phyloP scores from a whole-genome alignment of 106 monocot genomes.

The Apostasia ramifera region DNA sequence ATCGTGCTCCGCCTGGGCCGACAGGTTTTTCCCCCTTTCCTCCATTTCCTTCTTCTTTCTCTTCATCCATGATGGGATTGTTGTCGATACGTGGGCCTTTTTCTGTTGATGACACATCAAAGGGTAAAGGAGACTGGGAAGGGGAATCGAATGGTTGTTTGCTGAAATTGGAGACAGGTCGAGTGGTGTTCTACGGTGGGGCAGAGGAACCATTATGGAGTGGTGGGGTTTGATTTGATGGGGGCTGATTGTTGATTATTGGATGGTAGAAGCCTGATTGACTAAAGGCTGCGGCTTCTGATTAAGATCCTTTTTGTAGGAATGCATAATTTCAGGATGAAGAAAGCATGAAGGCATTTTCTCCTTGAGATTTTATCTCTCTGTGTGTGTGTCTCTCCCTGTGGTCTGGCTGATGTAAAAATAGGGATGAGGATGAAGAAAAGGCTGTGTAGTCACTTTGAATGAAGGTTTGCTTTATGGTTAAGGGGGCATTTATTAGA shows the following conservation, averaged over 20 bases:
- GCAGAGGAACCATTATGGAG: neutral
- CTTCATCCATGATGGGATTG: neutral
- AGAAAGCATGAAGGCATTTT: too few relatives aligned
- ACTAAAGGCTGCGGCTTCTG: neutral
- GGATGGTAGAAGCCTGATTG: neutral
- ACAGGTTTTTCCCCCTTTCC: constrained; percentile 16
- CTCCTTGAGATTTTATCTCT: too few relatives aligned
- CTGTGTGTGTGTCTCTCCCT: too few relatives aligned
- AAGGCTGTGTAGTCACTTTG: too few relatives aligned
- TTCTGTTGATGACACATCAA: too few relatives aligned
- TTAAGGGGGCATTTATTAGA: too few relatives aligned
- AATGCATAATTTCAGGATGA: too few relatives aligned
- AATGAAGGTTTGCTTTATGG: too few relatives aligned
- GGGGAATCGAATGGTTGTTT: neutral
- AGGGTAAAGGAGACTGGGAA: neutral
- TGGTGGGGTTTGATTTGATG: neutral
- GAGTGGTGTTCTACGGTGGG: neutral
- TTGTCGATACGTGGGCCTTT: neutral
- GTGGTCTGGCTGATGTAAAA: too few relatives aligned
- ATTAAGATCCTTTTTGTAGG: too few relatives aligned
- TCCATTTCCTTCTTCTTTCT: neutral
- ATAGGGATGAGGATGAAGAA: too few relatives aligned
- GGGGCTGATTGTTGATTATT: neutral
- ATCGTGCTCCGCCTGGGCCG: constrained; percentile 28
- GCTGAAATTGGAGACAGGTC: neutral